phyloP scores from a whole-genome alignment of 169 alveolate genomes.

The Perkinsus chesapeaki region DNA sequence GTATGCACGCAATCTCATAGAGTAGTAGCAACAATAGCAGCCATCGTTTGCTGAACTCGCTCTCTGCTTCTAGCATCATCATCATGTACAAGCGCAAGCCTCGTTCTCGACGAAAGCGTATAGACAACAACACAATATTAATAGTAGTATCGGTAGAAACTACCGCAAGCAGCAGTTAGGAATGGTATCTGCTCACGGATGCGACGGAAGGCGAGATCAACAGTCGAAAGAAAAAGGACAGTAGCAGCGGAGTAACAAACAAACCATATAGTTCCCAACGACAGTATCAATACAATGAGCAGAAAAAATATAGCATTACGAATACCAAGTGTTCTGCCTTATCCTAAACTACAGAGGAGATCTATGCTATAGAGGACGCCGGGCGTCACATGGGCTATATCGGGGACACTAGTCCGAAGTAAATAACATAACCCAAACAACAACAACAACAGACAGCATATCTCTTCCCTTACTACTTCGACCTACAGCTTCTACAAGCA shows the following conservation, averaged over 20 bases:
- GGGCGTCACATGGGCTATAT: not conserved
- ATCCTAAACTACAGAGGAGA: not conserved
- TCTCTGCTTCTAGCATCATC: not conserved
- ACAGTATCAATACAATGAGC: not conserved
- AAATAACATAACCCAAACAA: not conserved
- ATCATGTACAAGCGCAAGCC: slow-evolving; percentile 3
- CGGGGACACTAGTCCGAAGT: not conserved
- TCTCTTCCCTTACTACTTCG: too few species aligned
- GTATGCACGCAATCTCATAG: not conserved
- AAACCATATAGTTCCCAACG: not conserved
- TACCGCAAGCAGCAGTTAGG: not conserved
- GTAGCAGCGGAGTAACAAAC: not conserved
- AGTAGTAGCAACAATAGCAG: not conserved
- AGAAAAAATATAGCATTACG: not conserved
- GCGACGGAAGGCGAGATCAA: not conserved
- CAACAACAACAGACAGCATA: not conserved
- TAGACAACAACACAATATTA: not conserved
- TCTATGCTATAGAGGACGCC: too few species aligned
- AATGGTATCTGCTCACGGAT: not conserved
- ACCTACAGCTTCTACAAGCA: too few species aligned
- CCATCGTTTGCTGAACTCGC: not conserved
- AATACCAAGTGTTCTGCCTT: not conserved
- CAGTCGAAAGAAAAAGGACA: not conserved
- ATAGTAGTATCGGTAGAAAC: not conserved
- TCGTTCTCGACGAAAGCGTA: slow-evolving; percentile 4